Evolutionary conservation across 495 filamentous ascomycete species (phyloP).

Genomic region (Usnea hakonensis): DNA sequence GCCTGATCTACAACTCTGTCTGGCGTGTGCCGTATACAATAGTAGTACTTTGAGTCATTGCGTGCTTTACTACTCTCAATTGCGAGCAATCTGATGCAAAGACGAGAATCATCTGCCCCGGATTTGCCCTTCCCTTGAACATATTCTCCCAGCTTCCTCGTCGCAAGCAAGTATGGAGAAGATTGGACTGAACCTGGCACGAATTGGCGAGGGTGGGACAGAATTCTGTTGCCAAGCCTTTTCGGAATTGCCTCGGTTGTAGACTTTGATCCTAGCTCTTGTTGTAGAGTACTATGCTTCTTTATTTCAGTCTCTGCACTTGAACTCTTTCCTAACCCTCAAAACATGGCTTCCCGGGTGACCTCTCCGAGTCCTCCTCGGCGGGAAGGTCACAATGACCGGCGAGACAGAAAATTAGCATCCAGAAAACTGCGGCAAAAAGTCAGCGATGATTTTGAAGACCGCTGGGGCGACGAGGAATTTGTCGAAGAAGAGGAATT

Average conservation of each 20-base stretch:
- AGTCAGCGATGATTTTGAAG: slow-evolving; percentile 54
- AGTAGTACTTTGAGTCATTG: too few species aligned
- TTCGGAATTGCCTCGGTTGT: background rate
- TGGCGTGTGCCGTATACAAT: background rate
- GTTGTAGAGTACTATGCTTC: background rate
- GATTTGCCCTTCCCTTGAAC: too few species aligned
- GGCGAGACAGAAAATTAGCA: slow-evolving; percentile 7
- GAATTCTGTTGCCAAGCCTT: background rate
- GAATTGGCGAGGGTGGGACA: too few species aligned
- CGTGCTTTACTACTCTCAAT: too few species aligned
- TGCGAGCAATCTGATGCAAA: too few species aligned
- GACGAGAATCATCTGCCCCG: too few species aligned
- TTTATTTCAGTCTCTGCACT: background rate
- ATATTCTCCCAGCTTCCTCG: too few species aligned
- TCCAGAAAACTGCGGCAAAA: slow-evolving; percentile 28
- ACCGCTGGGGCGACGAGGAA: slow-evolving; percentile 77
- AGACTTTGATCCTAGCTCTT: background rate
- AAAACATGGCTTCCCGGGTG: slow-evolving; percentile 6
- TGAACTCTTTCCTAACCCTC: background rate
- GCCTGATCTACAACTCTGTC: background rate
- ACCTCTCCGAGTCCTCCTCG: background rate
- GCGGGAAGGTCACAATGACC: background rate
- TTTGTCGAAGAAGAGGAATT: slow-evolving; percentile 43
- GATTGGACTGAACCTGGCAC: too few species aligned
- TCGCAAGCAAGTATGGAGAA: too few species aligned